Conservation (phyloP, 2,329 filamentous ascomycete species). For the Xylaria polymorpha region DNA sequence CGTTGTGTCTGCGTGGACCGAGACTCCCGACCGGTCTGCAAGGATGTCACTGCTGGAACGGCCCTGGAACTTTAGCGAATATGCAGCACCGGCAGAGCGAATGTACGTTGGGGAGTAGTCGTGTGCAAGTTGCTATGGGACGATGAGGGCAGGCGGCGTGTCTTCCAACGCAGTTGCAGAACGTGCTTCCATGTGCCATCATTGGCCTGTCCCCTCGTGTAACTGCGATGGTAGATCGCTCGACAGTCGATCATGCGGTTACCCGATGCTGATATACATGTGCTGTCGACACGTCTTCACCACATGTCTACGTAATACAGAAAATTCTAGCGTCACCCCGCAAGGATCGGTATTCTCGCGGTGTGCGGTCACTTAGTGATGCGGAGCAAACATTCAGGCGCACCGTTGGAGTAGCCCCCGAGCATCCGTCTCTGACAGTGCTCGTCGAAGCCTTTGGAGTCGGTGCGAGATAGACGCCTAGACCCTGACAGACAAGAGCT, state of each 20-base stretch:
- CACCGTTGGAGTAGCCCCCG: slow-evolving; percentile 27
- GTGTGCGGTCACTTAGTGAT: slow-evolving; percentile 23
- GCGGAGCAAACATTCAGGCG: slow-evolving; percentile 12
- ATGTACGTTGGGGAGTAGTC: slow-evolving; percentile 27
- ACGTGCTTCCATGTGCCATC: slow-evolving; percentile 9
- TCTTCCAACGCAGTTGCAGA: slow-evolving; percentile 18
- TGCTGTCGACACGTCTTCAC: slow-evolving; percentile 5
- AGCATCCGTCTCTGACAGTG: slow-evolving; percentile 23
- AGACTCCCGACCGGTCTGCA: slow-evolving; percentile 37
- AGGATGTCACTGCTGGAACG: slow-evolving; percentile 27
- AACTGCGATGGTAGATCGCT: slow-evolving; percentile 29
- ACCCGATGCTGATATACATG: slow-evolving; percentile 14
- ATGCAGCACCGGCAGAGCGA: slow-evolving; percentile 33
- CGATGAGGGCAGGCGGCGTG: slow-evolving; percentile 17
- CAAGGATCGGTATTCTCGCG: slow-evolving; percentile 13
- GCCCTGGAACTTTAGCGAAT: slow-evolving; percentile 31
- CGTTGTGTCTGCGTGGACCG: slow-evolving; percentile 22
- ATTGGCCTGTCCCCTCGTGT: slow-evolving; percentile 11
- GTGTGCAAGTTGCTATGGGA: slow-evolving; percentile 19
- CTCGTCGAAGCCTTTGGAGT: slow-evolving; percentile 15
- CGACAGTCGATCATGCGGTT: slow-evolving; percentile 28
- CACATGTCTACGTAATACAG: background rate
- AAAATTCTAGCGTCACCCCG: slow-evolving; percentile 1
- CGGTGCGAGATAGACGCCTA: slow-evolving; percentile 17
- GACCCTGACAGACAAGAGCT: slow-evolving; percentile 20